Evolutionary conservation across 306 rosid species (phyloP).

Genomic region (Senna tora): DNA sequence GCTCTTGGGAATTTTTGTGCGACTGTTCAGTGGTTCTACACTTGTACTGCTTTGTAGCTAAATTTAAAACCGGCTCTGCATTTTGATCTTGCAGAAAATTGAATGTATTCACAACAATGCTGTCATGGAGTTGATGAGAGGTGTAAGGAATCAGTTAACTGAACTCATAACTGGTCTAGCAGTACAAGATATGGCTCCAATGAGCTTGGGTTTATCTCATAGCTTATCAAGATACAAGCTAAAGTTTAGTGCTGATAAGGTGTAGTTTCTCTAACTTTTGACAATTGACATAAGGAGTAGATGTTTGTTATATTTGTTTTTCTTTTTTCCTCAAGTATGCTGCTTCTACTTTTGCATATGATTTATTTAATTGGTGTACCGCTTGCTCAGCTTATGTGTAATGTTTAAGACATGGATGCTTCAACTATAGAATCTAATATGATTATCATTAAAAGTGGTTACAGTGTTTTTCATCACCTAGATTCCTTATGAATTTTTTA

Average conservation of each 20-base stretch:
- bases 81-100: slow-evolving; percentile 62
- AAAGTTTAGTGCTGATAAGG: slow-evolving; percentile 97
- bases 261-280: slow-evolving; percentile 33
- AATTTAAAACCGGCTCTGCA: background rate
- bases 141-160: slow-evolving; percentile 76
- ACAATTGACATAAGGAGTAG: background rate
- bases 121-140: slow-evolving; percentile 96
- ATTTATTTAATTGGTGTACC: background rate
- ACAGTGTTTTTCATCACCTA: background rate
- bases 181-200: slow-evolving; percentile 93
- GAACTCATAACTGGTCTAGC: slow-evolving; percentile 85
- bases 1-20: background rate
- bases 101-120: slow-evolving; percentile 80
- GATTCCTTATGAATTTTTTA: too few relatives aligned
- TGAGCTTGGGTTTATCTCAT: slow-evolving; percentile 95
- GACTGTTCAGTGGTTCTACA: background rate
- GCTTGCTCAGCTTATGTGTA: background rate
- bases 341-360: background rate
- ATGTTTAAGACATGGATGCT: background rate
- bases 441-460: background rate
- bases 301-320: background rate
- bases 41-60: background rate
- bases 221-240: slow-evolving; percentile 87
- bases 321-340: background rate
- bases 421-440: background rate